Base-by-base conservation (phyloP, 2,329 filamentous ascomycete genomes). In the Coniochaeta pulveracea region DNA sequence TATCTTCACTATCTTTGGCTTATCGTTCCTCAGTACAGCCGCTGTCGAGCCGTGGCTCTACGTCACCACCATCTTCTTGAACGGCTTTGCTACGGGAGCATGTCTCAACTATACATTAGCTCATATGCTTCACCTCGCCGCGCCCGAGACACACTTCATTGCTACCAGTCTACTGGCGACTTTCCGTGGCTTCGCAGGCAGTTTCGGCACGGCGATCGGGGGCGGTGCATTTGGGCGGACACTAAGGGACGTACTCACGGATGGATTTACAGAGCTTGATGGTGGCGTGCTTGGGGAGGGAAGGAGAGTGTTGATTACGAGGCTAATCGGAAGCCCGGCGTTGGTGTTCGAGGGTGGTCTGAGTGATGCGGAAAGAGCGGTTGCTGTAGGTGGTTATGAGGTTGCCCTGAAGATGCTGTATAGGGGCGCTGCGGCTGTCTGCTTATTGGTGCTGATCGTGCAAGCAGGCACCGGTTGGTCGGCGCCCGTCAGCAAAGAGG, bases 101-200 rank as follows among this genome's bases (percentile, higher is more conserved):
- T 66, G 72, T 5, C 59, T 89, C 37, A 91, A 89, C 54, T 93
- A 93, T 55, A 82, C 80, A 0, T 67, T 93, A 3, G 82, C 84
- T 0, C 85, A 93, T 47, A 54, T 88, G 5, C 64, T 93, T 4
- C 81, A 91, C 50, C 63, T 89, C 5, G 81, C 79, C 1, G 60
- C 63, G 0, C 63, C 71, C 1, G 64, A 72, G 6, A 73, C 76
- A 1, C 81, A 88, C 46, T 85, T 82, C 47, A 74, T 91, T 32
- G 74, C 80, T 3, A 85, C 80, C 1, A 80, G 82, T 10, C 61
- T 93, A 26, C 57, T 89, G 4, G 74, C 79, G 18, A 93, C 84
- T 1, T 89, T 89, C 55, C 70, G 85, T 4, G 82, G 82, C 5
- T 88, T 91, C 41, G 81, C 82, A 0, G 83, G 83, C 10, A 81